A percentile compares a stretch with the other conserved stretches of the same genome.
phyloP scores from a whole-genome alignment of 2,329 filamentous ascomycete species.

The Paracoccidioides lutzii region DNA sequence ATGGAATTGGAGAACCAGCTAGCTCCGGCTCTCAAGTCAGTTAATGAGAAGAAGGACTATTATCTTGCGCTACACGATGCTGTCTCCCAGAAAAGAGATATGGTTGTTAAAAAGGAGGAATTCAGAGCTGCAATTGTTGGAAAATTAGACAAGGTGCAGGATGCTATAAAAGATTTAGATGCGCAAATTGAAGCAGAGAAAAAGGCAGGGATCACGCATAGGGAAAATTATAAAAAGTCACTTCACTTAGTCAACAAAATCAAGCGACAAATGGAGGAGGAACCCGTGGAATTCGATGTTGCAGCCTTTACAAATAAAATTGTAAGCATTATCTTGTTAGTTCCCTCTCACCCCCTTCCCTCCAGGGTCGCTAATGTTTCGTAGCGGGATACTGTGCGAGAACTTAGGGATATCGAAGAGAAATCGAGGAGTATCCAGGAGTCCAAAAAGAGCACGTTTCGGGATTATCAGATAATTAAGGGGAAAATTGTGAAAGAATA shows the following conservation, averaged over 20 bases:
- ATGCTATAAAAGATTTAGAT: constrained; percentile 25
- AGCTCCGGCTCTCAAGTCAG: constrained; percentile 56
- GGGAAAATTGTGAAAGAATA: constrained; percentile 31
- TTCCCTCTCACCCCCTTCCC: not conserved
- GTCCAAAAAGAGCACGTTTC: constrained; percentile 20
- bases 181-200: constrained; percentile 39
- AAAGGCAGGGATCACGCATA: constrained; percentile 39
- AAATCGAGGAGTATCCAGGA: constrained; percentile 32
- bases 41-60: constrained; percentile 60
- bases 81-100: constrained; percentile 42
- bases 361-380: constrained; percentile 16
- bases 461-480: constrained; percentile 23
- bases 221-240: constrained; percentile 38
- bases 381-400: constrained; percentile 44
- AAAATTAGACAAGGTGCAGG: constrained; percentile 29
- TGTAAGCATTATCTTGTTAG: constrained; percentile 34
- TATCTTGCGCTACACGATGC: constrained; percentile 40
- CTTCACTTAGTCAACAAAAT: constrained; percentile 48
- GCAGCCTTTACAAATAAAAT: constrained; percentile 59
- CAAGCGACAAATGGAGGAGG: constrained; percentile 49
- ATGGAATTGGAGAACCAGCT: constrained; percentile 46
- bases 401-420: constrained; percentile 23
- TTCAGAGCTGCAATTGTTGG: constrained; percentile 30
- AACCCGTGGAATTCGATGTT: constrained; percentile 54
- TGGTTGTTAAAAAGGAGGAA: constrained; percentile 43